Evolutionary conservation across 2,329 filamentous ascomycete genomes (phyloP).

Genomic region (Aplosporella prunicola): DNA sequence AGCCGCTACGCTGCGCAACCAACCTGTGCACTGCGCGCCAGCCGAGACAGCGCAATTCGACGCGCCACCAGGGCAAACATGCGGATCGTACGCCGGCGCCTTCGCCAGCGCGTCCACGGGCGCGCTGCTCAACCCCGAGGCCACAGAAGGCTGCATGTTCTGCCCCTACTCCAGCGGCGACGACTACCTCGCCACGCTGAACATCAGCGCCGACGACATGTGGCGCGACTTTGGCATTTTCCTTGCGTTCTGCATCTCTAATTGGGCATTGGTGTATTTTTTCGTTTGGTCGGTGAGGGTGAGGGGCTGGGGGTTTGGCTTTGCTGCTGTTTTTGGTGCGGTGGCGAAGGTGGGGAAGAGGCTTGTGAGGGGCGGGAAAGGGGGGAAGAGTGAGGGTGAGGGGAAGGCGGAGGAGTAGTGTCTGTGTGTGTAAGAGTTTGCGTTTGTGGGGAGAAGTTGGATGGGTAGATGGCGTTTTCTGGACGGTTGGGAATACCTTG

Average conservation of each 20-base stretch:
- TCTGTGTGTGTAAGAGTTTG: too few relatives aligned
- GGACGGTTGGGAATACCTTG: too few relatives aligned
- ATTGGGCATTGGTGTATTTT: slow-evolving; percentile 65
- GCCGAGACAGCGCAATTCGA: slow-evolving; percentile 57
- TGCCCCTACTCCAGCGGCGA: slow-evolving; percentile 58
- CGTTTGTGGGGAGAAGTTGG: too few relatives aligned
- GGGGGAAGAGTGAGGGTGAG: neutral
- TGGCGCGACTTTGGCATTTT: slow-evolving; percentile 68
- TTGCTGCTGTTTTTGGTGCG: slow-evolving; percentile 47
- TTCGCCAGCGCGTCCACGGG: slow-evolving; percentile 50
- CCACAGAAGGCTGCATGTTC: slow-evolving; percentile 54
- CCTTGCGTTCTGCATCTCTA: slow-evolving; percentile 58
- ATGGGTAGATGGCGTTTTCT: too few relatives aligned
- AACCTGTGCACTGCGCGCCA: slow-evolving; percentile 35
- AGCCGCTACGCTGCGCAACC: slow-evolving; percentile 48
- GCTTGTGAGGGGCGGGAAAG: slow-evolving; percentile 1
- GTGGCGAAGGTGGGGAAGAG: slow-evolving; percentile 28
- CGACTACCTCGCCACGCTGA: slow-evolving; percentile 55
- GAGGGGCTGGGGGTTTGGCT: slow-evolving; percentile 60
- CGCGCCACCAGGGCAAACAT: slow-evolving; percentile 55
- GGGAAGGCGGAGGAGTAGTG: too few relatives aligned
- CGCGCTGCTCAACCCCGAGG: slow-evolving; percentile 54
- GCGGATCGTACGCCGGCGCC: slow-evolving; percentile 51
- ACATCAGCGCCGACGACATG: slow-evolving; percentile 50
- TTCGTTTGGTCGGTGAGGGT: slow-evolving; percentile 68